Base-by-base conservation (phyloP, 2,329 filamentous ascomycete genomes). In the Lanzia echinophila region DNA sequence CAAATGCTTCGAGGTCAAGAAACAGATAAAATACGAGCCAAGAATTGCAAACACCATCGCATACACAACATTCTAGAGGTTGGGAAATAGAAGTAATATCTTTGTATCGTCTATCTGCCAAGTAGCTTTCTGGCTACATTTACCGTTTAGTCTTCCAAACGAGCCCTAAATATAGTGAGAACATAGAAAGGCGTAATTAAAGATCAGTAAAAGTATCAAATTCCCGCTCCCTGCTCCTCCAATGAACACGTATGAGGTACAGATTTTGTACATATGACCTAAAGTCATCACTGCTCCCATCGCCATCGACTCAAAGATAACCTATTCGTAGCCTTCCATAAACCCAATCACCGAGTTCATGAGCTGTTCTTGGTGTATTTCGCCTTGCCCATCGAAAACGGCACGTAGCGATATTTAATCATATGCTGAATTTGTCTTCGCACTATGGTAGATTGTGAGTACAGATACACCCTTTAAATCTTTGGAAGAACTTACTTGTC, bases 381-480 rank as follows among this genome's bases (percentile, higher is more conserved):
- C 60, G 88, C 79, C 82, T 96, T 96, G 72, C 91, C 91, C 62
- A 95, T 83, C 39, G 88, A 86, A 75, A 96, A 96, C 39, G 91
- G 90, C 31, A 96, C 90, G 70, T 96, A 99, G 74, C 92, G 89
- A 78, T 97, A 99, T 78, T 97, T 99, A 81, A 99, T 92, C 94
- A 99, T 99, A 76, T 97, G 94, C 76, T 99, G 94, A 65, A 99
- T 99, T 76, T 99, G 94, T 78, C 94, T 89, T 73, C 94, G 84
- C 94, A 99, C 90, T 95, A 64, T 31, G 11, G 31, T 20, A 17
- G 17, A 4, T 6, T 19, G 47, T 62, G 56, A 61, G 58, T 47
- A 53, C 12, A 5, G 11, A 11, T 50, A 33, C 15, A 28, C 47
- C 22, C 17, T 47, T 45, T 24, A 19, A 41, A 2, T n/a, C 12